These are phyloP conservation scores for Huntiella moniliformis DNA, from an alignment of 2,329 filamentous ascomycete genomes.

Conservation along the genomic window DNA sequence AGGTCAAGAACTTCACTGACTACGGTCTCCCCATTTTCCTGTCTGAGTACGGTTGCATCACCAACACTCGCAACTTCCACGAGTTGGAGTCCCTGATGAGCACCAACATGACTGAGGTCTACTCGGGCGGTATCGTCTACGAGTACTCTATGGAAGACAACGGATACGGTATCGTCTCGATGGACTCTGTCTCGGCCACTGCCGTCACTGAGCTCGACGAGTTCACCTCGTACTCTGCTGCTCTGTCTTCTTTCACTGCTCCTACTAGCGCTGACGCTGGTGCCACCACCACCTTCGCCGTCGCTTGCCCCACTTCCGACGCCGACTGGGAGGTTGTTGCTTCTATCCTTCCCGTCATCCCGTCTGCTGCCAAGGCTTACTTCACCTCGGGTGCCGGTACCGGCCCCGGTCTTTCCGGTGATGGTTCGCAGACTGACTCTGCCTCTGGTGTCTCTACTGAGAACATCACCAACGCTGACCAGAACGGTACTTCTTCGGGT, in stretches of 20 bases:
- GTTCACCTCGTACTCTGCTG: constrained; percentile 35
- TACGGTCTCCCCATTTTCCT: constrained; percentile 87
- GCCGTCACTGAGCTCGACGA: constrained; percentile 39
- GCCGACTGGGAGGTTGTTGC: constrained; percentile 32
- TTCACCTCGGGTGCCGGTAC: constrained; percentile 33
- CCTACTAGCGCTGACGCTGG: constrained; percentile 33
- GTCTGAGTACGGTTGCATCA: constrained; percentile 83
- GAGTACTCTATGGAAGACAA: constrained; percentile 73
- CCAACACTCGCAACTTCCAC: constrained; percentile 61
- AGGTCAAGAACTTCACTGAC: constrained; percentile 71
- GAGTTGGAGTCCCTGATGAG: constrained; percentile 68
- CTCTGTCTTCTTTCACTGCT: constrained; percentile 29
- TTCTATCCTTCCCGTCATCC: constrained; percentile 32
- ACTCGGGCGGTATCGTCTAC: constrained; percentile 91
- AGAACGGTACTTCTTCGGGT: constrained; percentile 8
- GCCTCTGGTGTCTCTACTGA: constrained; percentile 28
- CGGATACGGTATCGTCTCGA: constrained; percentile 60
- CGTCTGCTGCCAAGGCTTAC: constrained; percentile 30
- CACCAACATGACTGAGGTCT: constrained; percentile 66
- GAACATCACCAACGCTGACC: constrained; percentile 19
- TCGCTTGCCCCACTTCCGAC: constrained; percentile 31
- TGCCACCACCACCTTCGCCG: constrained; percentile 26
- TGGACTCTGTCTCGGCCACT: constrained; percentile 29
- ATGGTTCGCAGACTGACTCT: constrained; percentile 33
- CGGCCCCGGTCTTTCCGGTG: constrained; percentile 33